Evolutionary conservation across 345 rosid genomes (phyloP).

Genomic region (Arabidopsis arenosa): DNA sequence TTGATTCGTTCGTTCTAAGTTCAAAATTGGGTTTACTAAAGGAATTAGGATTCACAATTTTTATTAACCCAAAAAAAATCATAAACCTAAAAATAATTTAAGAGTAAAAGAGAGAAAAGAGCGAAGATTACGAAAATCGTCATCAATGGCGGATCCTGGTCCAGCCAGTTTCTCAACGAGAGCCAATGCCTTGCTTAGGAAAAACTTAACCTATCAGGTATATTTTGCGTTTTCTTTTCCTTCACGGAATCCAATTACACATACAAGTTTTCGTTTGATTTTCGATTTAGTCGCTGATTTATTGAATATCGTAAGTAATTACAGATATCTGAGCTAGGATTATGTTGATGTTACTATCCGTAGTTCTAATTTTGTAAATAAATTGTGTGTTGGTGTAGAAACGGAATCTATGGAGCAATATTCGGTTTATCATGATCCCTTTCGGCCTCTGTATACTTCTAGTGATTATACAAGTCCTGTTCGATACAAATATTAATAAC

Average conservation of each 20-base stretch:
- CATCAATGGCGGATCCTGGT: constrained; percentile 59
- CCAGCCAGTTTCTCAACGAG: constrained; percentile 70
- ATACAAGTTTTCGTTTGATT: constrained; percentile 9
- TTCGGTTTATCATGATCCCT: constrained; percentile 75
- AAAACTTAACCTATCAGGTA: constrained; percentile 93
- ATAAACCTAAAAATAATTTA: not conserved
- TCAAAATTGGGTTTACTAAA: not conserved
- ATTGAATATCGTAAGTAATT: too few species aligned
- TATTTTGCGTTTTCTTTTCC: not conserved
- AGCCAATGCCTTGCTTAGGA: constrained; percentile 80
- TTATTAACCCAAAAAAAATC: not conserved
- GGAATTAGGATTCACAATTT: not conserved
- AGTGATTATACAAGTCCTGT: constrained; percentile 50
- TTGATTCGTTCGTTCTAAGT: not conserved
- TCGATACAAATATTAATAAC: constrained; percentile 50
- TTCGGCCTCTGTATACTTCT: constrained; percentile 69
- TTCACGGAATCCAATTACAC: not conserved
- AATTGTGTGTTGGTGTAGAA: constrained; percentile 50
- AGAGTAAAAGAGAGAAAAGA: not conserved
- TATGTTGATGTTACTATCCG: not conserved
- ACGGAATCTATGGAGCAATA: constrained; percentile 68
- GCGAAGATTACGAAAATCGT: not conserved
- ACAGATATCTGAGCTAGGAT: too few species aligned
- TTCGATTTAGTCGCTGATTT: not conserved
- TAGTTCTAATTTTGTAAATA: not conserved